Conservation (phyloP, 2,329 filamentous ascomycete species). For the Pseudogymnoascus sp. region DNA sequence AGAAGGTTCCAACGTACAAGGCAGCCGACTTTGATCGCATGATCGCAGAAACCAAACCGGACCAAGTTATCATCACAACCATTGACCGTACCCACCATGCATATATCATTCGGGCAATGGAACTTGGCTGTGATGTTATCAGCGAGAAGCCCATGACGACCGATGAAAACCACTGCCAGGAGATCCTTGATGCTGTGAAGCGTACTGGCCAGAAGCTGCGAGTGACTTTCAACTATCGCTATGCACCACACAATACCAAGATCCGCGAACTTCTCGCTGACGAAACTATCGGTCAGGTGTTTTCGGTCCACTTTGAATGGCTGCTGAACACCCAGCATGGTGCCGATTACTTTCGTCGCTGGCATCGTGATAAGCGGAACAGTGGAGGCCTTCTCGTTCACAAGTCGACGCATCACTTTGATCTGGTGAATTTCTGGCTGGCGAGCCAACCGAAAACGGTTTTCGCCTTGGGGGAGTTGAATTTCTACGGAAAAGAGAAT, state of each 20-base stretch:
- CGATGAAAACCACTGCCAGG: slow-evolving; percentile 43
- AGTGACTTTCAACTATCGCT: slow-evolving; percentile 57
- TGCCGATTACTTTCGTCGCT: slow-evolving; percentile 54
- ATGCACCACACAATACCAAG: slow-evolving; percentile 56
- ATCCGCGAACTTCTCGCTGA: slow-evolving; percentile 44
- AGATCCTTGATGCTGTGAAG: slow-evolving; percentile 46
- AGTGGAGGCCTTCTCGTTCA: slow-evolving; percentile 51
- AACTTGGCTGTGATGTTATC: slow-evolving; percentile 51
- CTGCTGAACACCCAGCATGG: slow-evolving; percentile 53
- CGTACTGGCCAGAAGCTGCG: slow-evolving; percentile 41
- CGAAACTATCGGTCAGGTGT: slow-evolving; percentile 47
- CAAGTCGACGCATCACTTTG: slow-evolving; percentile 56
- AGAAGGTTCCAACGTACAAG: slow-evolving; percentile 43
- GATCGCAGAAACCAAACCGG: slow-evolving; percentile 46
- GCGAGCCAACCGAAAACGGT: slow-evolving; percentile 45
- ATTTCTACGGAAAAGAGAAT: slow-evolving; percentile 54
- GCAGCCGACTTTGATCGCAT: slow-evolving; percentile 49
- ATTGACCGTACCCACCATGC: slow-evolving; percentile 53
- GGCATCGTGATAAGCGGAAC: slow-evolving; percentile 53
- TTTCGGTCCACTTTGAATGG: slow-evolving; percentile 55
- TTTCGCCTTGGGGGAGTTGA: slow-evolving; percentile 48
- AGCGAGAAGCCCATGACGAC: slow-evolving; percentile 60
- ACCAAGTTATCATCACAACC: slow-evolving; percentile 54
- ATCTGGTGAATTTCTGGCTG: slow-evolving; percentile 56
- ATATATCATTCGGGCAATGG: slow-evolving; percentile 51